A percentile compares a stretch with the other conserved stretches of the same genome.
Evolutionary conservation across 2,329 filamentous ascomycete genomes (phyloP).

Genomic region (Monascus ruber): DNA sequence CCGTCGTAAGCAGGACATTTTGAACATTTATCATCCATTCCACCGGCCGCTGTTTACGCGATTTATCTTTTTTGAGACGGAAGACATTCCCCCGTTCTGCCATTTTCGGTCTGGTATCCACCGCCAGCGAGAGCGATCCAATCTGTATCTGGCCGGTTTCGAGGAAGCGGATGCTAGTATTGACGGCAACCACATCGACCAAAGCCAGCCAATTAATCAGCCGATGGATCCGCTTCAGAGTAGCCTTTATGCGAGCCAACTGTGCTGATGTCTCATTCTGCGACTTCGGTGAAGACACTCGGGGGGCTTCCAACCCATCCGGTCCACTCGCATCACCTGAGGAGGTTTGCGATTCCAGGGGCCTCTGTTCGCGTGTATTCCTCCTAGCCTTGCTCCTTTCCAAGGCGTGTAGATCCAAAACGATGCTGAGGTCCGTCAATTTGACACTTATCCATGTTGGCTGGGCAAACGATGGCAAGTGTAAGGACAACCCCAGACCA

Average conservation of each 20-base stretch:
- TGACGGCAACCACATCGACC: conserved; percentile 77
- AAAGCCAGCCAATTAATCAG: conserved; percentile 80
- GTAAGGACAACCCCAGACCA: conserved; percentile 74
- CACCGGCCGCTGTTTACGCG: conserved; percentile 58
- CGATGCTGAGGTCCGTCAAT: conserved; percentile 73
- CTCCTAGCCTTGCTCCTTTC: conserved; percentile 11
- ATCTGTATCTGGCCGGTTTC: conserved; percentile 78
- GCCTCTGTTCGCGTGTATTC: conserved; percentile 10
- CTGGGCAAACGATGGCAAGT: conserved; percentile 91
- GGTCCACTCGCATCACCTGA: conserved; percentile 14
- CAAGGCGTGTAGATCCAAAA: conserved; percentile 62
- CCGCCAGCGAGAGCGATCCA: conserved; percentile 70
- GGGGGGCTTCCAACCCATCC: conserved; percentile 6
- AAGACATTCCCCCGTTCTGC: conserved; percentile 85
- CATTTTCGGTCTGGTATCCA: conserved; percentile 85
- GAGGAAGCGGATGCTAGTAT: conserved; percentile 63
- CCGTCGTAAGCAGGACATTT: conserved; percentile 78
- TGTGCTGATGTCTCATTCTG: conserved; percentile 70
- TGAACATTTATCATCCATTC: conserved; percentile 87
- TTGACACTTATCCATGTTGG: conserved; percentile 93
- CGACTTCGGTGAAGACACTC: conserved; percentile 7
- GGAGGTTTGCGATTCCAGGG: conserved; percentile 11
- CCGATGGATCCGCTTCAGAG: conserved; percentile 72
- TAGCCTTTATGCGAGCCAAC: conserved; percentile 68
- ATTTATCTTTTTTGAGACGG: conserved; percentile 59